Evolutionary conservation across 1,284 basidiomycete species (phyloP), one percentile per base, ranked within the genome.

Genomic region (Cryptococcus hybrid): DNA sequence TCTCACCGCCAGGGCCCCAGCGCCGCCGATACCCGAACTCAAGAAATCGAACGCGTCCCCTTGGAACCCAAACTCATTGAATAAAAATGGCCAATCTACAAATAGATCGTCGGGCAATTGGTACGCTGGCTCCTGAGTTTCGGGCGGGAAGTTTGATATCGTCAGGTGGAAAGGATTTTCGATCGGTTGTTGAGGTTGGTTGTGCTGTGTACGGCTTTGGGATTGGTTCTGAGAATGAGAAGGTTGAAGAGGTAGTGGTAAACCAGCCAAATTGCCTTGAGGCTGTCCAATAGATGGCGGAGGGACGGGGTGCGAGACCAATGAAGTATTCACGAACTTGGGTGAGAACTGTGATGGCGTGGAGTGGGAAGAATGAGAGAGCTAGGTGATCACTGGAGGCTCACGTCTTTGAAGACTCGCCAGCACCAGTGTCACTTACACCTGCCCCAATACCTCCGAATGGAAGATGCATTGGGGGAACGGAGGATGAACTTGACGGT

Each of bases 11-110:
- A 7, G 15, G 8, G 18, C 39, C 49, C 49, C 39, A n/a, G 30
- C 36, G 2, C 37, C 49, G 11, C 46, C 53, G 12, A 36, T 42
- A 5, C 51, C 51, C 38, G 55, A 11, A 9, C 54, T 59, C 30
- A 74, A 57, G 51, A 71, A 70, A 61, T 72, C 70, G 51, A 74
- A 74, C 40, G 68, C 68, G 15, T 69, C 65, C 9, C 63, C 62
- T 46, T 71, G 64, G 5, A 51, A 47, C 5, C 56, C 56, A 37
- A 52, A 58, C 44, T 61, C 56, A 38, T 60, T 59, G 43, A 62
- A 61, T 37, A 60, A 39, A 53, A 71, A 67, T 6, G 71, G 68
- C 66, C 69, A 70, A 54, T 72, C 66, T 15, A 60, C 45, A 42
- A 69, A 60, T 4, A 73, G 57, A 43, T 69, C 66, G 46, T 63